Evolutionary conservation across 139 green algal species (phyloP), one percentile per base, ranked within the genome.

Genomic region (Asterochloris erici): DNA sequence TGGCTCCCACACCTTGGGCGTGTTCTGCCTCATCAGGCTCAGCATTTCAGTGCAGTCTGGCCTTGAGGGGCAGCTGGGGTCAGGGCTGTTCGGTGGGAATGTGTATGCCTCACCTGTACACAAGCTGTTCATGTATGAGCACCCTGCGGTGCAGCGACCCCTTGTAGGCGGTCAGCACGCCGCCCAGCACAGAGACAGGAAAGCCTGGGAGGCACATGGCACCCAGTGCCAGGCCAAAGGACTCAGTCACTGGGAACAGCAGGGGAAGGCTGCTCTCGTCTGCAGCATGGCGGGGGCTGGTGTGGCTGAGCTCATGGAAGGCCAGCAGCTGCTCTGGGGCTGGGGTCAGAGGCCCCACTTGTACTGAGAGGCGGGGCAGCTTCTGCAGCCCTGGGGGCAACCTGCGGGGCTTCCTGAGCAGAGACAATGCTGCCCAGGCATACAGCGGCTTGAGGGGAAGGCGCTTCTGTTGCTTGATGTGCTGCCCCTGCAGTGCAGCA

Each of bases 151-250:
- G 74, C 81, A 77, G 66, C 1, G 4, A n/a, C 23, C 63, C 81
- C 62, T 69, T 66, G 74, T 84, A 84, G 14, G 63, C 21, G 0
- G 63, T 29, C 28, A 84, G 74, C 21, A 84, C 81, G 12, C 81
- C 63, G 17, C 81, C 81, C n/a, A 84, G 60, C 16, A 84, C 81
- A 38, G 60, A 69, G 1, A 84, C n/a, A 14, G 81, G 81, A 66
- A 84, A 84, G 10, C 9, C 23, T 16, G 61, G 70, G 26, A 77
- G 27, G 16, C 69, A 77, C 80, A 84, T 84, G 26, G 60, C 66
- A 23, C 71, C 80, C 71, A 84, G 27, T 27, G 68, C 63, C 26
- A 84, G 29, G 54, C 80, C 47, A 61, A 84, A 84, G 15, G 61
- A 29, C 26, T 79, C 38, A 12, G 73, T 62, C 6, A 71, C 47